Evolutionary conservation across 2,329 filamentous ascomycete genomes (phyloP).

Genomic region (Colletotrichum spaethianum): DNA sequence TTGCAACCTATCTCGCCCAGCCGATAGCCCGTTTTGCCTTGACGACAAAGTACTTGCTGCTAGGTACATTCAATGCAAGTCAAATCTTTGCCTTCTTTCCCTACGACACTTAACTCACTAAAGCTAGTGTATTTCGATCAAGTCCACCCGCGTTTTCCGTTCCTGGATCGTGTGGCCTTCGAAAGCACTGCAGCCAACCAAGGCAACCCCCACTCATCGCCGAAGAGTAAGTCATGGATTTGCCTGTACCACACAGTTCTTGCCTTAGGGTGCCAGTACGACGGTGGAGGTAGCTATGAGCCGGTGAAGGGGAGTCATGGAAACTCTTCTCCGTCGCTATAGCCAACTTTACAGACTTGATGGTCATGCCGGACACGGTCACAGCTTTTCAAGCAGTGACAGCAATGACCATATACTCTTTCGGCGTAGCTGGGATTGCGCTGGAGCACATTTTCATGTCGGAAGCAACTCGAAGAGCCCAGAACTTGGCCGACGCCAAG

Average conservation of each 20-base stretch:
- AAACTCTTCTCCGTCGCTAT: conserved; percentile 43
- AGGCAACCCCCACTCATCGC: neutral
- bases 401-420: conserved; percentile 49
- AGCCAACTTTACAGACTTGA: conserved; percentile 51
- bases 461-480: conserved; percentile 49
- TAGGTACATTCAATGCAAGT: conserved; percentile 33
- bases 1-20: neutral
- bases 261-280: conserved; percentile 52
- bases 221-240: conserved; percentile 46
- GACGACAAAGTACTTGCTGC: conserved; percentile 21
- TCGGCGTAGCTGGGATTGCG: conserved; percentile 45
- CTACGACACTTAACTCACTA: neutral
- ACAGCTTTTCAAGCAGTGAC: conserved; percentile 49
- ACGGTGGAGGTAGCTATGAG: conserved; percentile 43
- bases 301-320: conserved; percentile 42
- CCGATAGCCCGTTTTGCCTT: conserved; percentile 13
- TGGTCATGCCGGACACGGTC: conserved; percentile 50
- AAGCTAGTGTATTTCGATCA: conserved; percentile 53
- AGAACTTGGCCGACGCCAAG: conserved; percentile 46
- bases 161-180: conserved; percentile 47
- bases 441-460: conserved; percentile 48
- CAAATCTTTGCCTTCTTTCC: neutral
- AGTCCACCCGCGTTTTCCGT: conserved; percentile 54
- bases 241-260: conserved; percentile 52
- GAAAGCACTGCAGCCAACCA: conserved; percentile 28